Conservation (phyloP, 2,329 filamentous ascomycete genomes). For the Cladosporium sp. region DNA sequence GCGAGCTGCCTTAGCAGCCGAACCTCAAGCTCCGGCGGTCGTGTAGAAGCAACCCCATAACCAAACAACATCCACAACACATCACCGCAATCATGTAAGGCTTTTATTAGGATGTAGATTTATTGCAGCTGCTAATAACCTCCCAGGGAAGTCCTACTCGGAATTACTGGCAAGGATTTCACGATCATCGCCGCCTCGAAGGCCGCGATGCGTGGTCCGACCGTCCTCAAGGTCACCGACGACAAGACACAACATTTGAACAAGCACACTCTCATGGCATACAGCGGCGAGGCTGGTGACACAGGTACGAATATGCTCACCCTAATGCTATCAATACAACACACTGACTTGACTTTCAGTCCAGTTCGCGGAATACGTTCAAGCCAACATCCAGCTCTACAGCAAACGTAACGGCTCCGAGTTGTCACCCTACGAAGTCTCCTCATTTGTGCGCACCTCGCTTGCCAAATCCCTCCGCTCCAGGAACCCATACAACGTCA, state of each 20-base stretch:
- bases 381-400: conserved; percentile 97
- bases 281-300: conserved; percentile 92
- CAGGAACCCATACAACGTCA: conserved; percentile 92
- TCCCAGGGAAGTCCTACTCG: conserved; percentile 79
- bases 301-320: conserved; percentile 58
- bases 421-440: conserved; percentile 81
- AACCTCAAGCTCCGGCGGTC: not conserved
- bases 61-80: conserved; percentile 6
- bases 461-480: conserved; percentile 87
- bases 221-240: conserved; percentile 89
- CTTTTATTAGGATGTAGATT: not conserved
- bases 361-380: conserved; percentile 98
- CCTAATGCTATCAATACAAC: not conserved
- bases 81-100: conserved; percentile 13
- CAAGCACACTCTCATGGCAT: conserved; percentile 91
- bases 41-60: conserved; percentile 1
- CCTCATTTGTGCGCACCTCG: conserved; percentile 90
- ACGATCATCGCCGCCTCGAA: conserved; percentile 96
- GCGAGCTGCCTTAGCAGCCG: conserved; percentile 2
- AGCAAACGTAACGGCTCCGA: conserved; percentile 96
- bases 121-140: not conserved
- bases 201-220: conserved; percentile 95
- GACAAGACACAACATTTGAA: conserved; percentile 95
- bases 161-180: conserved; percentile 99
- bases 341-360: conserved; percentile 50